These are phyloP conservation scores for Catharanthus roseus DNA, from an alignment of 257 asterid genomes.

Conservation along the genomic window DNA sequence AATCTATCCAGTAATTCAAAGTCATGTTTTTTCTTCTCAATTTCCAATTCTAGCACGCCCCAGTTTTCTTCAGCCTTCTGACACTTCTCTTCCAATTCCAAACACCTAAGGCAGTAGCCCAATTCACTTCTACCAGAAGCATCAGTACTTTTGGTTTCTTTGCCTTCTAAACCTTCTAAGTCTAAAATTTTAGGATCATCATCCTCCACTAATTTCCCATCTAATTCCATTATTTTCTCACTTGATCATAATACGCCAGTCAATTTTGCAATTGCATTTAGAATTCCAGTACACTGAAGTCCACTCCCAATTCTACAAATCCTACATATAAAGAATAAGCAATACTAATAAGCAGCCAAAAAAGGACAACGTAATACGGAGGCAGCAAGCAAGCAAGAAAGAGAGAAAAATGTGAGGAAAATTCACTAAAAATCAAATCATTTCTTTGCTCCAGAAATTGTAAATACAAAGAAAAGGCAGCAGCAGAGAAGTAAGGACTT, in stretches of 20 bases:
- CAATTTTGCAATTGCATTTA: background rate
- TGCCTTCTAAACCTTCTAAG: conserved; percentile 16
- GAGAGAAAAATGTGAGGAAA: background rate
- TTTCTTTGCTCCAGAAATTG: background rate
- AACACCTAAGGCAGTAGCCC: conserved; percentile 27
- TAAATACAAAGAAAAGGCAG: background rate
- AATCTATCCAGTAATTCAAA: conserved; percentile 25
- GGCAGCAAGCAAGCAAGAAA: background rate
- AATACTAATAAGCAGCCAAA: background rate
- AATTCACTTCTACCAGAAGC: background rate
- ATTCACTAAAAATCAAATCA: background rate
- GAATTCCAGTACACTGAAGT: background rate
- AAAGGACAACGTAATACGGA: background rate
- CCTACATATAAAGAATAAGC: background rate
- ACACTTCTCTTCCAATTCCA: conserved; percentile 26
- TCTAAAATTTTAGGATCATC: conserved; percentile 14
- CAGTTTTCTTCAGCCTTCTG: conserved; percentile 21
- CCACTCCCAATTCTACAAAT: background rate
- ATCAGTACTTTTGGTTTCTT: background rate
- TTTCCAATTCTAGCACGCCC: conserved; percentile 21
- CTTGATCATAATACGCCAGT: background rate
- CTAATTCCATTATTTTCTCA: conserved; percentile 1
- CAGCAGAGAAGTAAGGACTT: background rate
- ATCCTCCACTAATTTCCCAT: conserved; percentile 10
- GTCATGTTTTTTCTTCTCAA: conserved; percentile 19